A percentile compares a stretch with the other conserved stretches of the same genome.
These are phyloP conservation scores for Globisporangium splendens DNA, from an alignment of 352 stramenopile species.

Conservation along the genomic window DNA sequence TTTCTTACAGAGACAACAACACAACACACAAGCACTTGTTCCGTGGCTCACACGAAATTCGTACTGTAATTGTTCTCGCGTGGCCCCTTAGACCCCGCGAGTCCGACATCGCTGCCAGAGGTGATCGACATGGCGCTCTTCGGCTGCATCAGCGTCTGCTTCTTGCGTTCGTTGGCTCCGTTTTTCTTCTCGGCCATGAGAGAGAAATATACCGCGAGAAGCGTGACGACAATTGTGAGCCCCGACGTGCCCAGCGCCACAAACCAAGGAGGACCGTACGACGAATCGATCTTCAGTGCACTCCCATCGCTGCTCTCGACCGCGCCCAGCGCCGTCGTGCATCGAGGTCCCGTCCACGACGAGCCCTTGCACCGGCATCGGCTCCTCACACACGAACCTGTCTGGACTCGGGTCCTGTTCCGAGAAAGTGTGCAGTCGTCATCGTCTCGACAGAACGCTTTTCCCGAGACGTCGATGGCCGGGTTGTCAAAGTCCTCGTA, in stretches of 20 bases:
- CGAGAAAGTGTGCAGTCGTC: slow-evolving; percentile 46
- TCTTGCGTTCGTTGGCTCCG: slow-evolving; percentile 1
- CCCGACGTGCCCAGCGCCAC: slow-evolving; percentile 3
- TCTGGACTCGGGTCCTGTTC: slow-evolving; percentile 21
- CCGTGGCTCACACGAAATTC: slow-evolving; percentile 26
- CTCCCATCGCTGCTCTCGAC: slow-evolving; percentile 8
- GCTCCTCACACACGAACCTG: slow-evolving; percentile 26
- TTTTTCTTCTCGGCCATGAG: not conserved
- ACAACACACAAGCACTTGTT: not conserved
- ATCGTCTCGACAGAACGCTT: slow-evolving; percentile 37
- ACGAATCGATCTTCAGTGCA: slow-evolving; percentile 5
- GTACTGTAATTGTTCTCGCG: slow-evolving; percentile 31
- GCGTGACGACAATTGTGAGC: slow-evolving; percentile 2
- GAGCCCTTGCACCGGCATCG: slow-evolving; percentile 25
- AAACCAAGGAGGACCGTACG: slow-evolving; percentile 5
- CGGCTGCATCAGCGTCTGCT: slow-evolving; percentile 19
- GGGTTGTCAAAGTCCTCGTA: slow-evolving; percentile 50
- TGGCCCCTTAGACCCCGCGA: slow-evolving; percentile 9
- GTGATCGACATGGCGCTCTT: slow-evolving; percentile 17
- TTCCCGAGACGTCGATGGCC: slow-evolving; percentile 33
- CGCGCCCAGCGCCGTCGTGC: slow-evolving; percentile 12
- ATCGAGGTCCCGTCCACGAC: slow-evolving; percentile 28
- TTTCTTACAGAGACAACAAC: not conserved
- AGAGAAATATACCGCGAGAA: not conserved
- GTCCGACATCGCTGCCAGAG: slow-evolving; percentile 17